Evolutionary conservation across 768 basidiomycete genomes (phyloP), one percentile per base, ranked within the genome.

Genomic region (Epithele typhae): DNA sequence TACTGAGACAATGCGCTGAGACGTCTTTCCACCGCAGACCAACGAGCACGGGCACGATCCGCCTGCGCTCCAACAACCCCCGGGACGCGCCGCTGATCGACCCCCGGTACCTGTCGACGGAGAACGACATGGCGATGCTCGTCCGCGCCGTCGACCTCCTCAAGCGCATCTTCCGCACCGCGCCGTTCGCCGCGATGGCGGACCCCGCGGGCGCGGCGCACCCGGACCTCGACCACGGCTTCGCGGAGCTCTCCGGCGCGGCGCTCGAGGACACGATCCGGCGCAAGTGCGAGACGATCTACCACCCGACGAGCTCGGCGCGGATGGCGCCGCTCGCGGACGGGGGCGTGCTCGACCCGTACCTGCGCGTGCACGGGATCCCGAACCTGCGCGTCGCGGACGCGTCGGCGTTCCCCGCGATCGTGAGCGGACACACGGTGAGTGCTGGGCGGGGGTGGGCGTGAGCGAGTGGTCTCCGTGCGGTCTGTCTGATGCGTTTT

Each of bases 371-470:
- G 27, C 64, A 74, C 33, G 77, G 76, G 4, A 54, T 66, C 4
- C 54, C 58, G 42, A 65, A 68, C 39, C 63, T 78, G 38, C 48
- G 77, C 15, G 65, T 79, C 12, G 74, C 63, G 15, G 77, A 78
- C 51, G 75, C 73, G 36, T 71, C 68, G 10, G 54, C 76, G 21
- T 69, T 69, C 46, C 74, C 77, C 35, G 67, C 59, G 27, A 59
- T 76, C 43, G 55, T 70, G 0, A 63, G 71, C 1, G 72, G 73
- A 18, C 76, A 77, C 45, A 73, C 74, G 56, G 74, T 74, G 38
- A 27, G 24, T 23, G 17, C 17, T 3, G 2, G 21, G 25, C 18
- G 19, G 9, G 17, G 6, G 17, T 5, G 18, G 19, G 45, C 12
- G 4, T 25, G 14, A 18, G 10, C 40, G 43, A 43, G 7, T 36